Conservation (phyloP, 306 rosid species). For the Lathyrus aphaca region DNA sequence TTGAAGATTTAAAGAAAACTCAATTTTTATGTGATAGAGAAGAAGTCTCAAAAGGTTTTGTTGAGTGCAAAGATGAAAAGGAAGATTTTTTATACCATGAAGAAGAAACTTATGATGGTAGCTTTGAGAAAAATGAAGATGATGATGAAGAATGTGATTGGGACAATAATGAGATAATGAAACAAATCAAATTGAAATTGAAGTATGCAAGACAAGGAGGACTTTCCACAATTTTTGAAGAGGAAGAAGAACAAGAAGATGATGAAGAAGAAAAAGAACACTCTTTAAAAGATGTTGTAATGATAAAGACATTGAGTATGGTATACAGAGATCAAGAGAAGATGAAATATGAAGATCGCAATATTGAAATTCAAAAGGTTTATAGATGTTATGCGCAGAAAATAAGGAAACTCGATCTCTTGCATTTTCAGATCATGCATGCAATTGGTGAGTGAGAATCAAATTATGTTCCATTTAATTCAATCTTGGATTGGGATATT, state of each 20-base stretch:
- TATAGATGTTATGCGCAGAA: conserved; percentile 66
- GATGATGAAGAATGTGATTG: conserved; percentile 40
- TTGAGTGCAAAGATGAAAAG: not conserved
- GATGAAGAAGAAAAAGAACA: conserved; percentile 41
- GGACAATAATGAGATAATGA: conserved; percentile 75
- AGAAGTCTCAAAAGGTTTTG: not conserved
- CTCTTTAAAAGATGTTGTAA: conserved; percentile 38
- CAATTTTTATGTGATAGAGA: conserved; percentile 20
- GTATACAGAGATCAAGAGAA: conserved; percentile 52
- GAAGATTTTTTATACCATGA: conserved; percentile 23
- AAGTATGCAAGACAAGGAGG: conserved; percentile 71
- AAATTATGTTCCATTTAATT: not conserved
- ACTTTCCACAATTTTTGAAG: conserved; percentile 74
- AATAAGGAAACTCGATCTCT: conserved; percentile 73
- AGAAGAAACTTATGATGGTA: conserved; percentile 39
- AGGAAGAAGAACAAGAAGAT: conserved; percentile 15
- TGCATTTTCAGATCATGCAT: conserved; percentile 87
- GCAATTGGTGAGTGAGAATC: conserved; percentile 68
- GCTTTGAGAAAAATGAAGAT: conserved; percentile 33
- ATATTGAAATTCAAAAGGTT: conserved; percentile 67
- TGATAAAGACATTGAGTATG: conserved; percentile 47
- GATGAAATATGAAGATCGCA: not conserved
- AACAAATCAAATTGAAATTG: conserved; percentile 70
- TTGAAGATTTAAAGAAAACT: conserved; percentile 23
- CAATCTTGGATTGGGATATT: conserved; percentile 16